Evolutionary conservation across 768 basidiomycete genomes (phyloP), one percentile per base, ranked within the genome.

Genomic region (Russula vinacea): DNA sequence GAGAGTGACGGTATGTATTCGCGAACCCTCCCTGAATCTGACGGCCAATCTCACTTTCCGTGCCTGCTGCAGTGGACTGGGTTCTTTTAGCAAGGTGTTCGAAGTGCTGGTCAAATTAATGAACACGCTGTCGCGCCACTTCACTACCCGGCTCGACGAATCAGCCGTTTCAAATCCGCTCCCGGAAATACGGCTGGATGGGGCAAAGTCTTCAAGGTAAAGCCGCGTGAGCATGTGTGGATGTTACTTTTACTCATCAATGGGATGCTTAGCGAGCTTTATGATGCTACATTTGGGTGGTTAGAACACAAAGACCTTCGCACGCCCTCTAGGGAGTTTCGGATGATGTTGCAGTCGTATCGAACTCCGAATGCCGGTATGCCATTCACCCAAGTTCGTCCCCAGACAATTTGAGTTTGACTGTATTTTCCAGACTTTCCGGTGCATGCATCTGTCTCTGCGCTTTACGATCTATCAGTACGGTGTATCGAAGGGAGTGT

Each of bases 11-110:
- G 86, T 86, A 69, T 71, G 84, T 73, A 33, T 29, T 32, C 17
- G 24, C 9, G 60, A 56, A 26, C 39, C 45, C 24, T 55, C 22
- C 5, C 35, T 14, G 17, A 26, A 33, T 39, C 47, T 19, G 2
- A 9, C 6, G 8, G 16, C 49, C 19, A 13, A 32, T 14, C 29
- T 49, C 19, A 62, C n/a, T 33, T 11, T 14, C 19, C 5, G 4
- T 32, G 9, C 9, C 10, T 55, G 24, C 10, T 55, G 24, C 54
- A 88, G 86, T 84, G 68, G 76, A 85, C 64, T 88, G 87, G 86
- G 71, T 70, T 40, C 73, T 85, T 29, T 84, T 83, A 76, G 74
- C 37, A 76, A 76, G 57, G 65, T 84, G 10, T 67, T 86, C 0
- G 77, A 81, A 62, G 73, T 73, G 13, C 74, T 76, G 6, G 68